Percentiles rank a stretch among this genome's conserved stretches.
Evolutionary conservation across 1,139 yeast genomes (phyloP).

Genomic region (Barnettozyma hawaiiensis): DNA sequence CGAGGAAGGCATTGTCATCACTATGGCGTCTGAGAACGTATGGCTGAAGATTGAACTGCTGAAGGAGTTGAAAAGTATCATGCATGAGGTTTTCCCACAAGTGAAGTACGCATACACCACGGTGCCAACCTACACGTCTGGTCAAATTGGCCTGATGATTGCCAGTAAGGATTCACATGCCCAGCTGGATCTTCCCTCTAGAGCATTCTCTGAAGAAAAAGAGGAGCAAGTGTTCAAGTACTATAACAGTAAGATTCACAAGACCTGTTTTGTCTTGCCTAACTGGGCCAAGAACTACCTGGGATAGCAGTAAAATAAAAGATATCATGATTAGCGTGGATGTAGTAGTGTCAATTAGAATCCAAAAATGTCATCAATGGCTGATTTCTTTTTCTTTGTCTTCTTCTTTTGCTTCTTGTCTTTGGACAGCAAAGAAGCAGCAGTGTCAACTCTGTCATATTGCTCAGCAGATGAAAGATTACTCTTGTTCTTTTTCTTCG

Average conservation of each 20-base stretch:
- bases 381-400: constrained; percentile 41
- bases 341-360: constrained; percentile 13
- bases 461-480: background rate
- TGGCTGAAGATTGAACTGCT: constrained; percentile 81
- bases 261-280: constrained; percentile 79
- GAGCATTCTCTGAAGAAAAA: constrained; percentile 41
- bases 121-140: constrained; percentile 95
- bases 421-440: background rate
- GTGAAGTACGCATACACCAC: constrained; percentile 82
- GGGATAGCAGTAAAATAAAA: constrained; percentile 11
- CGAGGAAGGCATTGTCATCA: constrained; percentile 73
- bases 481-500: constrained; percentile 14
- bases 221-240: constrained; percentile 59
- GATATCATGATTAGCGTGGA: background rate
- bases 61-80: constrained; percentile 51
- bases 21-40: constrained; percentile 88
- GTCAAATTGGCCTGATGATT: constrained; percentile 84
- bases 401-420: constrained; percentile 35
- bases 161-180: constrained; percentile 58
- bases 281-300: constrained; percentile 63
- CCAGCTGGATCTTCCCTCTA: constrained; percentile 50
- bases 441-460: constrained; percentile 11
- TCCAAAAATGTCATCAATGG: constrained; percentile 55
- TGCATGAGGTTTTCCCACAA: constrained; percentile 65
- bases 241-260: constrained; percentile 69